Conservation (phyloP, 108 stramenopile genomes). For the Nitzschia sp. region DNA sequence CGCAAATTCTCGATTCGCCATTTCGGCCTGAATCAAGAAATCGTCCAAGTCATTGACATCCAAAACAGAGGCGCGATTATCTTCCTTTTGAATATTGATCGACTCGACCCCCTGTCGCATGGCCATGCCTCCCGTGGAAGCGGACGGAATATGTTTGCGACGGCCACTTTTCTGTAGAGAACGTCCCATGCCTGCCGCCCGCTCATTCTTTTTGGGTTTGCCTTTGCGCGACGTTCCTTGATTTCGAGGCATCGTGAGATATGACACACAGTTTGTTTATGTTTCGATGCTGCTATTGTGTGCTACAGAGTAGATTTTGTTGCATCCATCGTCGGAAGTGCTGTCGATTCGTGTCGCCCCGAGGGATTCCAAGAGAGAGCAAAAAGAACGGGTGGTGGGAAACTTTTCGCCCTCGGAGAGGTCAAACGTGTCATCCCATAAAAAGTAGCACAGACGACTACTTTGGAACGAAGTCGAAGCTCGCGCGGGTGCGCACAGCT, state of each 20-base stretch:
- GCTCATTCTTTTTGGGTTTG: constrained; percentile 85
- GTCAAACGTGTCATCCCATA: too few species aligned
- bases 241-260: constrained; percentile 86
- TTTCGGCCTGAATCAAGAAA: constrained; percentile 91
- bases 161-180: constrained; percentile 68
- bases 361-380: too few species aligned
- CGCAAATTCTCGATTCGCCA: constrained; percentile 91
- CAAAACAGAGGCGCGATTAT: constrained; percentile 76
- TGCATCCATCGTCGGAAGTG: too few species aligned
- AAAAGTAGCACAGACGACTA: too few species aligned
- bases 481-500: too few species aligned
- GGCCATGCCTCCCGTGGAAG: constrained; percentile 77
- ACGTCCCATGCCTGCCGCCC: constrained; percentile 84
- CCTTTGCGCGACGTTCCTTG: constrained; percentile 92
- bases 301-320: too few species aligned
- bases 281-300: not conserved
- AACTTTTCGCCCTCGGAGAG: too few species aligned
- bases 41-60: constrained; percentile 93
- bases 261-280: not conserved
- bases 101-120: constrained; percentile 67
- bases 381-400: too few species aligned
- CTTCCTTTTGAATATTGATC: constrained; percentile 58
- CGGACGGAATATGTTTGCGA: constrained; percentile 64
- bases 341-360: too few species aligned
- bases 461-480: too few species aligned